A percentile compares a stretch with the other conserved stretches of the same genome.
These are phyloP conservation scores for Leccinum arenicola DNA, from an alignment of 768 basidiomycete genomes.

Conservation along the genomic window DNA sequence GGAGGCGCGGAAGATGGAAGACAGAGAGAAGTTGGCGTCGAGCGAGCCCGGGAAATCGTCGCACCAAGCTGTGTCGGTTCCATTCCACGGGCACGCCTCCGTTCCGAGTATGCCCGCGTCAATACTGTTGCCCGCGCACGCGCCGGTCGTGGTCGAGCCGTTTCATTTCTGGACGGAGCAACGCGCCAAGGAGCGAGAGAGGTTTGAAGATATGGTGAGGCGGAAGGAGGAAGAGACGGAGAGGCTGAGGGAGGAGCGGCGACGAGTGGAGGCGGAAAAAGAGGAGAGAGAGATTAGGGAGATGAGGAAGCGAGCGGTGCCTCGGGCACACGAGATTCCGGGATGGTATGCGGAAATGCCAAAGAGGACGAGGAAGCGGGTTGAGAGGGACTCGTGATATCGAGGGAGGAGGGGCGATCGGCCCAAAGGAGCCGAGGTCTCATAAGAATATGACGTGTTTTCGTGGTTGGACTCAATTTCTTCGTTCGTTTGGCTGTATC, in stretches of 20 bases:
- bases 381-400: neutral
- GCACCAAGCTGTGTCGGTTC: slow-evolving; percentile 20
- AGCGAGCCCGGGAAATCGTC: slow-evolving; percentile 24
- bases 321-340: slow-evolving; percentile 68
- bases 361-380: slow-evolving; percentile 37
- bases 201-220: slow-evolving; percentile 57
- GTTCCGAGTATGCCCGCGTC: slow-evolving; percentile 33
- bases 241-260: slow-evolving; percentile 43
- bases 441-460: neutral
- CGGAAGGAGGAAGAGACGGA: slow-evolving; percentile 56
- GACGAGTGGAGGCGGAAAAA: slow-evolving; percentile 46
- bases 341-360: slow-evolving; percentile 76
- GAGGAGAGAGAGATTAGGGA: slow-evolving; percentile 63
- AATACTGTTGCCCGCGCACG: neutral
- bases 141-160: slow-evolving; percentile 19
- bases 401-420: neutral
- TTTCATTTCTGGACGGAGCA: slow-evolving; percentile 51
- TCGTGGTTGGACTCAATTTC: neutral
- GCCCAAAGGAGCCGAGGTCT: neutral
- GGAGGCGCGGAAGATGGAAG: slow-evolving; percentile 44
- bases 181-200: slow-evolving; percentile 59
- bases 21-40: slow-evolving; percentile 16
- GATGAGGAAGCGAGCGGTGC: slow-evolving; percentile 59
- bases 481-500: neutral
- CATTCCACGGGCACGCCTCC: slow-evolving; percentile 45